Base-by-base conservation (phyloP, 2,329 filamentous ascomycete species). In the Alternaria viburni region DNA sequence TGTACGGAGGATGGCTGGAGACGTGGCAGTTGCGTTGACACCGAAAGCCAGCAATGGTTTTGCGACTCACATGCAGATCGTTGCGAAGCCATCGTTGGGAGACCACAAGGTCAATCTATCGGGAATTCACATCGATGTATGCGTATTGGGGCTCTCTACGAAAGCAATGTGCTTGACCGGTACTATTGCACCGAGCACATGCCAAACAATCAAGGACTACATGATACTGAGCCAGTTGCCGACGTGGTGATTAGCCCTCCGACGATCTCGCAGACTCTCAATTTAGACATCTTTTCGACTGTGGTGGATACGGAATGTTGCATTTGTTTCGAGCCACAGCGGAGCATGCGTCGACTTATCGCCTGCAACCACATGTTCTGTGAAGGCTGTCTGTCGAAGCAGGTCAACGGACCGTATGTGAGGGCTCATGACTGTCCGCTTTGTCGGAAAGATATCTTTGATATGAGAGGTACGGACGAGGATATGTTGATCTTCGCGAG, bases 291-390 rank as follows among this genome's bases (percentile, higher is more conserved):
- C 9, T 46, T 60, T 17, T 55, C 50, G 4, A 55, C 43, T 13
- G 57, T 32, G 3, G 57, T 60, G 11, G 28, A 60, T 32, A 55
- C 57, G 2, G 57, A 60, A 26, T 60, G 57, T 32, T 47, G 57
- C 21, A 60, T 50, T 26, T 60, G 51, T 32, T 10, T 55, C 8
- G 57, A 60, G 11, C 10, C 57, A 15, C 57, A 60, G 4, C 51
- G 19, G 17, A 60, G 50, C 10, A 46, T 60, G 57, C 51, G 57
- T 41, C 57, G 50, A 19, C 50, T 60, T 17, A 47, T 43, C n/a
- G 28, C 36, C 25, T 60, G 57, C 13, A 45, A 25, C 3, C 57
- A 60, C 23, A 60, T 60, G 57, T 60, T 55, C 23, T 60, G 50
- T 17, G 44, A 30, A 28, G 28, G 26, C 4, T 60, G 51, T 43